Evolutionary conservation across 2,329 filamentous ascomycete species (phyloP).

Genomic region (Lasiodiplodia sp.): DNA sequence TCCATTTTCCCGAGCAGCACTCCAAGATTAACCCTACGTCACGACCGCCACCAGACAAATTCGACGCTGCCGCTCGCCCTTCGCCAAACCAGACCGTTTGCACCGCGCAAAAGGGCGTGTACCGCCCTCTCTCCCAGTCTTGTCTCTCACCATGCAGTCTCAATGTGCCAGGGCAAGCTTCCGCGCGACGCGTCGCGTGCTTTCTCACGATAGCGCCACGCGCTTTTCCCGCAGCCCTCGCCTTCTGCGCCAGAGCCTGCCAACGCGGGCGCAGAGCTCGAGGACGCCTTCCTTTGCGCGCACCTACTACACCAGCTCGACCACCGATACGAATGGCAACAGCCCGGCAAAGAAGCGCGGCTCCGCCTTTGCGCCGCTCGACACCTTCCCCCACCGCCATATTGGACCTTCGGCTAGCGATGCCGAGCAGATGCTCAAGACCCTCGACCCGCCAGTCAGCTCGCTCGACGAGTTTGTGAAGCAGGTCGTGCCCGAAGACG

Average conservation of each 20-base stretch:
- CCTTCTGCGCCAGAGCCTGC: slow-evolving; percentile 9
- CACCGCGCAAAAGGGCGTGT: slow-evolving; percentile 12
- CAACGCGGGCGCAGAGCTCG: not conserved
- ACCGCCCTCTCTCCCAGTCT: not conserved
- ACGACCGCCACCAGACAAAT: slow-evolving; percentile 15
- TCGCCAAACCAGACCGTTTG: slow-evolving; percentile 1
- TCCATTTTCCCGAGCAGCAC: not conserved
- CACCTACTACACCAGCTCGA: slow-evolving; percentile 35
- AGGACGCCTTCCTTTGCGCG: slow-evolving; percentile 4
- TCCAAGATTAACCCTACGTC: not conserved
- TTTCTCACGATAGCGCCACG: slow-evolving; percentile 17
- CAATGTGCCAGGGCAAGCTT: slow-evolving; percentile 29
- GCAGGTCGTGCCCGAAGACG: slow-evolving; percentile 82
- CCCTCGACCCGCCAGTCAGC: slow-evolving; percentile 75
- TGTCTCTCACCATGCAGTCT: slow-evolving; percentile 25
- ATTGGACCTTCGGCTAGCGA: slow-evolving; percentile 81
- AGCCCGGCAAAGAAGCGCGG: slow-evolving; percentile 22
- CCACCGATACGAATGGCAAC: slow-evolving; percentile 32
- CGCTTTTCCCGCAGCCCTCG: slow-evolving; percentile 12
- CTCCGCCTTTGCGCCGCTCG: slow-evolving; percentile 53
- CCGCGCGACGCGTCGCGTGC: slow-evolving; percentile 25
- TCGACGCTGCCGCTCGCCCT: not conserved
- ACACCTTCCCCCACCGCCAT: slow-evolving; percentile 80
- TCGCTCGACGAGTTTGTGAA: slow-evolving; percentile 83
- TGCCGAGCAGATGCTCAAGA: slow-evolving; percentile 78